Evolutionary conservation across 495 filamentous ascomycete genomes (phyloP), one percentile per base, ranked within the genome.

Genomic region (Aspergillus taichungensis): DNA sequence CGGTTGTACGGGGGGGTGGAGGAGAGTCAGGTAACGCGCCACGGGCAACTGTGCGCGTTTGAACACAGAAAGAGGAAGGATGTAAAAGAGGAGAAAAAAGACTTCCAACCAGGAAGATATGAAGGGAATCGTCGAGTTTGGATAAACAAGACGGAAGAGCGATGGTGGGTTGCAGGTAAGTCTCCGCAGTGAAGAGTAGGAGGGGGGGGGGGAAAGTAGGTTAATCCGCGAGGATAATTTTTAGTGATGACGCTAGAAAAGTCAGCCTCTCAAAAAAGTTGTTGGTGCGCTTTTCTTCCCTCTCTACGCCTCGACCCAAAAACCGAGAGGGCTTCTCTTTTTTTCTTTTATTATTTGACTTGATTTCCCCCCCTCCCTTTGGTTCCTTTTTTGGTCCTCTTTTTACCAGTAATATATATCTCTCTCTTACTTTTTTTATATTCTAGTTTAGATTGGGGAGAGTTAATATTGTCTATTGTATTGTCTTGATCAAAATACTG

Each of bases 191-290:
- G 60, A 60, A 62, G 59, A 62, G n/a, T n/a, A n/a, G 49, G 61
- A 66, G 67, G 67, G 63, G 64, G 61, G 61, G 62, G 58, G 62
- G 66, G 53, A 64, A 64, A 60, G 56, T 62, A 50, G 59, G 62
- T 66, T 66, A 65, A 64, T 69, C 59, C 63, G 61, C 57, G 63
- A 61, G 53, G 55, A 67, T 67, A 67, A 69, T 62, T 71, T 71
- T 71, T 71, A 71, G 67, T 68, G 64, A 64, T 62, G 65, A 60
- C 65, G 64, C 67, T 69, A 71, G 64, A 63, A 66, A 64, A 65
- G 61, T 69, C 63, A 67, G 59, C 52, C 56, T 59, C 53, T 29
- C 9, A 34, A 34, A 50, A 58, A 58, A 58, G 54, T 51, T 58
- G 55, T 49, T 57, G 54, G 54, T 61, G 54, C 52, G 57, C 47